phyloP scores from a whole-genome alignment of 768 basidiomycete species.

The Phaeotremella fagi region DNA sequence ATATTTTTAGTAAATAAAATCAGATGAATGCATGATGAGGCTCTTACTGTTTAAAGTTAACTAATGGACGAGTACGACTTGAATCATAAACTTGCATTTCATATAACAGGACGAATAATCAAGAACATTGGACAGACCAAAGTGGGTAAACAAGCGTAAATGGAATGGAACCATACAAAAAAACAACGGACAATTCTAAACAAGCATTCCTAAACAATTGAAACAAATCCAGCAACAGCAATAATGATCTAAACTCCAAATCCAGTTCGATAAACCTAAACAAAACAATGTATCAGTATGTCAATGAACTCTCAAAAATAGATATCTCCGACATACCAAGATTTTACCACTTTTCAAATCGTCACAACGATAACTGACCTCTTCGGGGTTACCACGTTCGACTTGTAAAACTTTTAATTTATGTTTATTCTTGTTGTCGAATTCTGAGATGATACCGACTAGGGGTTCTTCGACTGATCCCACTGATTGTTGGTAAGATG shows the following conservation, averaged over 20 bases:
- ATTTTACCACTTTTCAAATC: slow-evolving; percentile 80
- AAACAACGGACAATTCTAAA: background rate
- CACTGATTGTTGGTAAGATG: slow-evolving; percentile 62
- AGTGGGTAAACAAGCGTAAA: no score
- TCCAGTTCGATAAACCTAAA: slow-evolving; percentile 19
- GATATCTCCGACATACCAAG: slow-evolving; percentile 55
- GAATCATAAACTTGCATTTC: no score
- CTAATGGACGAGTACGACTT: no score
- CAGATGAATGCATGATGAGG: no score
- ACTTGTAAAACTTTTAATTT: slow-evolving; percentile 83
- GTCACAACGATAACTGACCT: slow-evolving; percentile 78
- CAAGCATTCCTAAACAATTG: background rate
- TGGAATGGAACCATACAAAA: background rate
- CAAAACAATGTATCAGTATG: background rate
- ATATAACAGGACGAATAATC: no score
- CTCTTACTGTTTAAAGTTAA: no score
- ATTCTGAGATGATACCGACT: slow-evolving; percentile 72
- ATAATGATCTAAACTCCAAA: background rate
- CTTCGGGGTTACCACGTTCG: slow-evolving; percentile 66
- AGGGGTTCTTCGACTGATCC: slow-evolving; percentile 57
- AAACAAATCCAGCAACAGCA: background rate
- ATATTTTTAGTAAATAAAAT: no score
- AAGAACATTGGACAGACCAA: no score
- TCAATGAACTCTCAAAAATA: background rate
- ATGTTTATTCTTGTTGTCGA: slow-evolving; percentile 71